Base-by-base conservation (phyloP, 306 rosid species). In the Arachis hypogaea region DNA sequence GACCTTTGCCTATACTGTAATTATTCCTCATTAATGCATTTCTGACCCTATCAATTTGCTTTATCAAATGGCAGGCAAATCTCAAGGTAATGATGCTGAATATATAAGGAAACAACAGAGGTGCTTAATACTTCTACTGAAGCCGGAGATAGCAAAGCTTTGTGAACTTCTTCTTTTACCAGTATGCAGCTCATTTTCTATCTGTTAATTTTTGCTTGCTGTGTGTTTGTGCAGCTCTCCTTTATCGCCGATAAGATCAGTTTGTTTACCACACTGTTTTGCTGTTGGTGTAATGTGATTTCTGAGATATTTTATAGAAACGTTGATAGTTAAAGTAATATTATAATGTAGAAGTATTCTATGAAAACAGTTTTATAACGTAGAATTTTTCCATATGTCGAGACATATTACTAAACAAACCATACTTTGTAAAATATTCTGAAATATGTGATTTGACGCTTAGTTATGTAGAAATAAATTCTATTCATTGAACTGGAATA, bases 151-250 rank as follows among this genome's bases (percentile, higher is more conserved):
- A 46, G 66, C 75, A 51, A 84, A 77, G 54, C 85, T 84, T 59
- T 77, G 81, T 69, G 72, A 80, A 69, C 62, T 77, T 81, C 82
- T 84, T 66, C 40, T 2, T 59, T 82, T 84, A 60, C 85, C 85
- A 5, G 87, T 84, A 84, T 73, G 87, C 54, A 67, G 33, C 75
- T 46, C 50, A 45, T 63, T 60, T 80, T 70, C 58, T 36, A 12
- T 69, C 49, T 71, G 43, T 18, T 45, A 61, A 44, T 67, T 63
- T 73, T 55, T 73, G 60, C 63, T 43, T 68, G 16, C 74, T 63
- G 47, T 74, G 28, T 66, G 33, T 59, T 73, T 61, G 73, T 71
- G 60, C 58, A 10, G 36, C 63, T 45, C 2, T 56, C 77, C 55
- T 72, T 78, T 59, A 41, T 71, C 46, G 18, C 36, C 46, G 50